Conservation (phyloP, 2,329 filamentous ascomycete genomes). For the Ambrosiella cleistominuta region DNA sequence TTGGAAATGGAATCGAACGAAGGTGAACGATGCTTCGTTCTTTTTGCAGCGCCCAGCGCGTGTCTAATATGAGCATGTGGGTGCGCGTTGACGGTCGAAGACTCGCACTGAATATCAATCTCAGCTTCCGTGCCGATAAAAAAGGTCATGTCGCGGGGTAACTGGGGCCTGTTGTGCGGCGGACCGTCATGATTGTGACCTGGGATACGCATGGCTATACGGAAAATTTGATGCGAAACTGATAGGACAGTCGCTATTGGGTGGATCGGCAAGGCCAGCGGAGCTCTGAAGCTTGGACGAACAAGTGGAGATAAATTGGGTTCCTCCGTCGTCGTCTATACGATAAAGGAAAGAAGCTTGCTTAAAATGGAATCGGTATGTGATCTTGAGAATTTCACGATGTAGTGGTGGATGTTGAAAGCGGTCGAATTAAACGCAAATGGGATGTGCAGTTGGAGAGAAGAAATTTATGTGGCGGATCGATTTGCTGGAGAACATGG, state of each 20-base stretch:
- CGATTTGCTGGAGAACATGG: no score
- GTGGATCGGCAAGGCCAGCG: no score
- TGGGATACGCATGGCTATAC: neutral
- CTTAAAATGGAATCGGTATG: neutral
- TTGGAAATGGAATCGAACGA: neutral
- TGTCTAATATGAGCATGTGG: neutral
- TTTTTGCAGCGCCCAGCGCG: neutral
- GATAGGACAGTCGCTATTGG: no score
- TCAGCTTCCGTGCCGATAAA: conserved; percentile 7
- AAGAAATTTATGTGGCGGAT: no score
- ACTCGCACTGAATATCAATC: neutral
- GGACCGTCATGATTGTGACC: neutral
- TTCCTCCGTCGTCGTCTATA: no score
- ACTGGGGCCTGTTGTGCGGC: neutral
- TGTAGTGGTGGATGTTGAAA: no score
- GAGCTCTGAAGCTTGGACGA: no score
- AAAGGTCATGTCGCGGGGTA: neutral
- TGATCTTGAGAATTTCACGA: neutral
- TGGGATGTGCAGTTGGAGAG: no score
- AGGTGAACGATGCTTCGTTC: neutral
- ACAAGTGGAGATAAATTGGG: no score
- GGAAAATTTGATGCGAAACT: no score
- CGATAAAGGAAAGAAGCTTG: neutral
- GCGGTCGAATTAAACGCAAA: no score
- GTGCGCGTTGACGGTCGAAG: neutral